A percentile compares a stretch with the other conserved stretches of the same genome.
Conservation (phyloP, 2,329 filamentous ascomycete species). For the Leptodontidium sp. region DNA sequence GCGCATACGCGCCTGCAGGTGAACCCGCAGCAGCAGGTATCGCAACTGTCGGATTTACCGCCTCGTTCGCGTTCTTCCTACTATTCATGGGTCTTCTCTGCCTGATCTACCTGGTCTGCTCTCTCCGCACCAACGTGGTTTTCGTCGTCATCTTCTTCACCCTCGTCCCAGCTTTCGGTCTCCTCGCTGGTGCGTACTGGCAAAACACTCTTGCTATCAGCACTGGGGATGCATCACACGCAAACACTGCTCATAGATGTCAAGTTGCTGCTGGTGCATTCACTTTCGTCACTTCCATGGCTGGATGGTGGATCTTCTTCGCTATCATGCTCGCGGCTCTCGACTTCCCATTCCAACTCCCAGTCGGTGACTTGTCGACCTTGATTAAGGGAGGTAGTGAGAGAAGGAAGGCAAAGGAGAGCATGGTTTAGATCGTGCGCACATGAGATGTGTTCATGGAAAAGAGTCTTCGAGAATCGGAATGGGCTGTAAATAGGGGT, state of each 20-base stretch:
- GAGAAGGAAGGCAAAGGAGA: slow-evolving; percentile 29
- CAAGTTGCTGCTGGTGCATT: slow-evolving; percentile 55
- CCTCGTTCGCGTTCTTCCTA: slow-evolving; percentile 51
- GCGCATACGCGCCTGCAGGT: slow-evolving; percentile 51
- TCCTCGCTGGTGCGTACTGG: slow-evolving; percentile 69
- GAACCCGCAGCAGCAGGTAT: slow-evolving; percentile 41
- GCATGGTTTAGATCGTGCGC: slow-evolving; percentile 4
- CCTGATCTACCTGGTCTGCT: slow-evolving; percentile 62
- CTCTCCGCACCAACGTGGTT: slow-evolving; percentile 75
- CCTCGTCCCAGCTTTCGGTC: slow-evolving; percentile 64
- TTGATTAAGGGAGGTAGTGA: slow-evolving; percentile 52
- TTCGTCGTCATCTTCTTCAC: slow-evolving; percentile 75
- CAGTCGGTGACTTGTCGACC: slow-evolving; percentile 63
- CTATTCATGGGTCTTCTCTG: slow-evolving; percentile 42
- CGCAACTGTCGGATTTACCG: slow-evolving; percentile 39
- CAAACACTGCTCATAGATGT: slow-evolving; percentile 27
- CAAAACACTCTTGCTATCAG: slow-evolving; percentile 42
- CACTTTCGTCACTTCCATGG: slow-evolving; percentile 57
- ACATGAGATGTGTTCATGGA: too few relatives aligned
- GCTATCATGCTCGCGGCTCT: slow-evolving; percentile 63
- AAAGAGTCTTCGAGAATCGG: not conserved
- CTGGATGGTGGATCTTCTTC: slow-evolving; percentile 64
- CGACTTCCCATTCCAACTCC: slow-evolving; percentile 64
- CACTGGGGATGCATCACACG: slow-evolving; percentile 14
- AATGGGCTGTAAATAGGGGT: not conserved